phyloP scores from a whole-genome alignment of 768 basidiomycete species.

The Suillus brevipes region DNA sequence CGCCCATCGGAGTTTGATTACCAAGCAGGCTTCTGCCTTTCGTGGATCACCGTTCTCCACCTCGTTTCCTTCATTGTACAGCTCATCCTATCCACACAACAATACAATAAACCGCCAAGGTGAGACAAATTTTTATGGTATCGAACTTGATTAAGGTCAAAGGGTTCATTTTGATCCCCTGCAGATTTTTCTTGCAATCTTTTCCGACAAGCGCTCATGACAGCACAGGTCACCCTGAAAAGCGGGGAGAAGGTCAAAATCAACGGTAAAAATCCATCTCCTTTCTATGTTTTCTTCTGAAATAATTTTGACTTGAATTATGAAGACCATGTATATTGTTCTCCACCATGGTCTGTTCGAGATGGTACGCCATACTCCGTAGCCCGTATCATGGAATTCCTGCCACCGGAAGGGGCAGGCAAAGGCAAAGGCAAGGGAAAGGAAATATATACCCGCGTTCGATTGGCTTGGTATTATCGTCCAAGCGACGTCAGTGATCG shows the following conservation, averaged over 20 bases:
- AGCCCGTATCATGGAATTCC: slow-evolving; percentile 95
- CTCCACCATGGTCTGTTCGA: slow-evolving; percentile 86
- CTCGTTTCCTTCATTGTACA: slow-evolving; percentile 36
- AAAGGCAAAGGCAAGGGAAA: slow-evolving; percentile 68
- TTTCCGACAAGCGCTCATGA: slow-evolving; percentile 23
- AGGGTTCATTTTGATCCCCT: slow-evolving; percentile 4
- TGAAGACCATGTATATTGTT: slow-evolving; percentile 95
- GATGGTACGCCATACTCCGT: slow-evolving; percentile 96
- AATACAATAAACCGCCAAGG: slow-evolving; percentile 20
- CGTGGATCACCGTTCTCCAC: slow-evolving; percentile 35
- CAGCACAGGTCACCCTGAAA: slow-evolving; percentile 59
- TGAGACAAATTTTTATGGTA: slow-evolving; percentile 23
- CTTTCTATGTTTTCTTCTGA: slow-evolving; percentile 17
- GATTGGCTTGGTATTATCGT: slow-evolving; percentile 95
- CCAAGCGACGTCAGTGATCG: slow-evolving; percentile 95
- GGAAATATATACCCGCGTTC: slow-evolving; percentile 77
- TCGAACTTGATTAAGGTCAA: background rate
- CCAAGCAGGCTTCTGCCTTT: slow-evolving; percentile 28
- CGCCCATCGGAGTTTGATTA: slow-evolving; percentile 39
- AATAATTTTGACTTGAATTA: slow-evolving; percentile 33
- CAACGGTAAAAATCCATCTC: slow-evolving; percentile 61
- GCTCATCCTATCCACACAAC: slow-evolving; percentile 23
- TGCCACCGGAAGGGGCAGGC: slow-evolving; percentile 73
- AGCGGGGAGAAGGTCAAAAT: slow-evolving; percentile 83
- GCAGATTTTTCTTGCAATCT: slow-evolving; percentile 31